Percentiles rank a stretch among this genome's conserved stretches.
Conservation (phyloP, 2,329 filamentous ascomycete genomes). For the Fusarium sp. region DNA sequence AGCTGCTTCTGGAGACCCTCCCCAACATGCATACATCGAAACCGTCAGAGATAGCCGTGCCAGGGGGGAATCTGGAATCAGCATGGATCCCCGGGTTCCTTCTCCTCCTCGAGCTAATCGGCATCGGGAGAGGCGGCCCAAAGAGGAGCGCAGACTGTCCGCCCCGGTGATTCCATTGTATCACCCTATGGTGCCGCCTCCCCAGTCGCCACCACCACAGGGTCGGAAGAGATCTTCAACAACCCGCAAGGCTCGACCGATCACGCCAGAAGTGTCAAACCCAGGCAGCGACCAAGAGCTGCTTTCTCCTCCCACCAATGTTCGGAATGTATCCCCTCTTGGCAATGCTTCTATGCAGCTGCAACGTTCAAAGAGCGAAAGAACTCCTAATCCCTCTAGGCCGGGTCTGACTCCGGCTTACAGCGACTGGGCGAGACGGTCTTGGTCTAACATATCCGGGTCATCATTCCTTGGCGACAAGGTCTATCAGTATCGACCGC, state of each 20-base stretch:
- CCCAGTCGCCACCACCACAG: background rate
- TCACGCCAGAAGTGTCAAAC: background rate
- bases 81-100: background rate
- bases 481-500: conserved; percentile 12
- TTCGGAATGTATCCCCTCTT: background rate
- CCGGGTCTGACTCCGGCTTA: background rate
- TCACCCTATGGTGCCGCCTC: background rate
- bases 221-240: background rate
- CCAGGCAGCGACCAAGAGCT: background rate
- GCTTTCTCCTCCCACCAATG: background rate
- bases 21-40: background rate
- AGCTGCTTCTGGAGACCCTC: background rate
- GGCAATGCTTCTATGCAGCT: background rate
- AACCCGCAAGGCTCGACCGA: background rate
- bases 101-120: background rate
- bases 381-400: background rate
- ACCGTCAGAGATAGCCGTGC: background rate
- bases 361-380: conserved; percentile 2
- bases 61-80: background rate
- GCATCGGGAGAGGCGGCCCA: background rate
- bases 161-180: background rate
- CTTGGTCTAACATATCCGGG: background rate
- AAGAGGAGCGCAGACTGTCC: background rate
- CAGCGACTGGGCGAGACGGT: background rate
- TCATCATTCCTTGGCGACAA: background rate